Percentiles rank a stretch among this genome's conserved stretches.
These are phyloP conservation scores for Silybum marianum DNA, from an alignment of 129 eudicot species.

Conservation along the genomic window DNA sequence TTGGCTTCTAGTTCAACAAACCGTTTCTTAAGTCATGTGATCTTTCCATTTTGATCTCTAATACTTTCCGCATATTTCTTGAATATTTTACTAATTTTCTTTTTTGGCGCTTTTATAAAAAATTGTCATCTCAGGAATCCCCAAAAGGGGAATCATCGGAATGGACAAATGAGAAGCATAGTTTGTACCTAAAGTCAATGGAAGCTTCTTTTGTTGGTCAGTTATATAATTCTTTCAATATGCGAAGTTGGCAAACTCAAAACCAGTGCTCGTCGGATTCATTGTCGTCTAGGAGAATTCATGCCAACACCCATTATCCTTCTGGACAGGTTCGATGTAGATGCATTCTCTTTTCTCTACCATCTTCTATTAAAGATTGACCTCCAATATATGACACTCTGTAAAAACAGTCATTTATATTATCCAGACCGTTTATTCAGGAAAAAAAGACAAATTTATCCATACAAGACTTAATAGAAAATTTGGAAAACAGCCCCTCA, in stretches of 20 bases:
- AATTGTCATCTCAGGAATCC: conserved; percentile 35
- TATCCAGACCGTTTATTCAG: too few relatives aligned
- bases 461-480: too few relatives aligned
- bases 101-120: conserved; percentile 6
- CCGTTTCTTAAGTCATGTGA: background rate
- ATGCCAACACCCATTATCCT: conserved; percentile 17
- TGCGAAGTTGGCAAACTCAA: conserved; percentile 34
- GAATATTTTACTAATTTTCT: background rate
- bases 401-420: conserved; percentile 22
- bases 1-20: background rate
- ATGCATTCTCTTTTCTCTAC: background rate
- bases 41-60: background rate
- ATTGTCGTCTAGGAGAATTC: conserved; percentile 36
- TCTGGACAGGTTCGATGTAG: conserved; percentile 50
- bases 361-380: background rate
- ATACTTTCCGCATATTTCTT: background rate
- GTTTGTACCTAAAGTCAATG: conserved; percentile 74
- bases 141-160: conserved; percentile 43
- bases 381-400: background rate
- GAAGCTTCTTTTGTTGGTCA: conserved; percentile 72
- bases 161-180: conserved; percentile 89
- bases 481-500: too few relatives aligned
- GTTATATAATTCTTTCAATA: conserved; percentile 55
- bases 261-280: conserved; percentile 31
- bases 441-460: too few relatives aligned